Base-by-base conservation (phyloP, 2,329 filamentous ascomycete genomes). In the Plectosphaerella plurivora region DNA sequence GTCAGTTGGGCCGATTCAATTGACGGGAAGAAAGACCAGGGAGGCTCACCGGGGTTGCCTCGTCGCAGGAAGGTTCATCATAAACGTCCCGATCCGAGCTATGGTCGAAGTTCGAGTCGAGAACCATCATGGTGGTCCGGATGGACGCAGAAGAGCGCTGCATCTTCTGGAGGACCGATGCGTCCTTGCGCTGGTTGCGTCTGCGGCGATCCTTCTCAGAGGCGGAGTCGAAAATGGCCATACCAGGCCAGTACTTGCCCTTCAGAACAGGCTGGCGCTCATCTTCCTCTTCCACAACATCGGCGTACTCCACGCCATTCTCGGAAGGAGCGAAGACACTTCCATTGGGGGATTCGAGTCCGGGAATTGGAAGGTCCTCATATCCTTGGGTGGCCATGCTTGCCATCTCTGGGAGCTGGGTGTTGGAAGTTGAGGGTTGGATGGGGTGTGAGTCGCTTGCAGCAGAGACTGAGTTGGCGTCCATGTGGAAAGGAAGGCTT, bases 221-320 rank as follows among this genome's bases (percentile, higher is more conserved):
- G 5, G 89, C 89, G 50, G 89, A 84, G 66, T 93, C 89, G 64
- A 92, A 91, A n/a, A 90, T 77, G 50, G 82, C 81, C 88, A 92
- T 92, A 16, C 89, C 89, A 3, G 86, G 85, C 77, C 85, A 91
- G 46, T 83, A 73, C n/a, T 86, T 73, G 2, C 88, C 88, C 66
- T 92, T 92, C 50, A 91, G 75, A 44, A 12, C 7, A 10, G 41
- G 41, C n/a, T 20, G 6, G n/a, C n/a, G 18, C 5, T 16, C n/a
- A 4, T 49, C 18, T 4, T 44, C 35, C 2, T 7, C 7, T 22
- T 47, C 42, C 11, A 12, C 28, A 4, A 33, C 28, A 3, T 25
- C 25, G 41, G 37, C 15, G 22, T 24, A 33, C 10, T 28, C n/a
- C 16, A 18, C 2, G 35, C n/a, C 42, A n/a, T 6, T 16, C 8